These are phyloP conservation scores for Boletus bicolor DNA, from an alignment of 768 basidiomycete species.

Conservation along the genomic window DNA sequence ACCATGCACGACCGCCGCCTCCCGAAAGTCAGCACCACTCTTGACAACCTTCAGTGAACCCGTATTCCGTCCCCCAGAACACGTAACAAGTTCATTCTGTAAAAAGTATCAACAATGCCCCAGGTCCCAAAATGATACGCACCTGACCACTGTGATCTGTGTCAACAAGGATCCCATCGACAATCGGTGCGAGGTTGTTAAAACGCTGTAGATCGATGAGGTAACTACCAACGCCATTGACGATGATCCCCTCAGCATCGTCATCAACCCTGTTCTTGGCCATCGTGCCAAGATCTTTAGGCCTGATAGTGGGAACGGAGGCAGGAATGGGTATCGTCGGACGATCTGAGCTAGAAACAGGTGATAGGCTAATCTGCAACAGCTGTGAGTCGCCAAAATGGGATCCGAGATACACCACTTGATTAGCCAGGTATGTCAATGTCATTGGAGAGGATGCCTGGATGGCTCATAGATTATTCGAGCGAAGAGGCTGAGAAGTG, in stretches of 20 bases:
- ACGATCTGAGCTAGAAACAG: slow-evolving; percentile 37
- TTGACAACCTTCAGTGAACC: slow-evolving; percentile 77
- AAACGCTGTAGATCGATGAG: slow-evolving; percentile 61
- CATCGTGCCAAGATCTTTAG: slow-evolving; percentile 36
- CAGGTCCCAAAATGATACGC: slow-evolving; percentile 10
- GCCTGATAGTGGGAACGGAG: slow-evolving; percentile 42
- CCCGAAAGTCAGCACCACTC: slow-evolving; percentile 78
- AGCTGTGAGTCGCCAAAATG: slow-evolving; percentile 81
- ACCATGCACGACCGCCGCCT: slow-evolving; percentile 56
- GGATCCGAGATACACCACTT: slow-evolving; percentile 75
- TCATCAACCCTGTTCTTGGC: slow-evolving; percentile 34
- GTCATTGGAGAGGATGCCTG: slow-evolving; percentile 71
- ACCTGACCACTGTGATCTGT: slow-evolving; percentile 70
- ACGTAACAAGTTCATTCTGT: slow-evolving; percentile 80
- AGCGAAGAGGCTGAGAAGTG: background rate
- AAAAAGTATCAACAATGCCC: background rate
- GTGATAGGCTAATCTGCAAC: slow-evolving; percentile 50
- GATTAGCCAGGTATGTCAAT: slow-evolving; percentile 67
- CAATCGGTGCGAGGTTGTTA: slow-evolving; percentile 79
- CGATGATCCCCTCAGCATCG: slow-evolving; percentile 42
- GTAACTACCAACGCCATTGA: slow-evolving; percentile 53
- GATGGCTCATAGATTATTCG: background rate
- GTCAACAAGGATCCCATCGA: slow-evolving; percentile 78
- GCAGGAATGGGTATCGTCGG: slow-evolving; percentile 53
- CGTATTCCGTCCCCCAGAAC: slow-evolving; percentile 75